These are phyloP conservation scores for Parastagonospora avenae DNA, from an alignment of 2,329 filamentous ascomycete genomes.

Conservation along the genomic window DNA sequence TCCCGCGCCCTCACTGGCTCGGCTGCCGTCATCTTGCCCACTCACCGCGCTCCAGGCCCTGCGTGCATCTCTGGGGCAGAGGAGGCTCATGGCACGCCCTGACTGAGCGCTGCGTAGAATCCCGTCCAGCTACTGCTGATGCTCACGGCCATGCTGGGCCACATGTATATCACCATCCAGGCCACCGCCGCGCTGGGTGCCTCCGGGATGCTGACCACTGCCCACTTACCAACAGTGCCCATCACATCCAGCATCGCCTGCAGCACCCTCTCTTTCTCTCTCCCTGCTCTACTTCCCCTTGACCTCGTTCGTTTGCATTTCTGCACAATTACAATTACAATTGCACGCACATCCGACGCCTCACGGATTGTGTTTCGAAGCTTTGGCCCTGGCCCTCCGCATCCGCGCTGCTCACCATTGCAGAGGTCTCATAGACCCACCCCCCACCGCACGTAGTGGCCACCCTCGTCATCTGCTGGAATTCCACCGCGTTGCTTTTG, in stretches of 20 bases:
- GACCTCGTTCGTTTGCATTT: constrained; percentile 28
- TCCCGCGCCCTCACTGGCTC: constrained; percentile 32
- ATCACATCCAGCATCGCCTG: constrained; percentile 11
- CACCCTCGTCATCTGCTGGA: constrained; percentile 24
- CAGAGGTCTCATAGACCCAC: constrained; percentile 36
- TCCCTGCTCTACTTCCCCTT: constrained; percentile 13
- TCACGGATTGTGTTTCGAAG: constrained; percentile 43
- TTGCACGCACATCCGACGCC: constrained; percentile 22
- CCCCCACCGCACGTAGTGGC: constrained; percentile 28
- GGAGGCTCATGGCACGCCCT: constrained; percentile 25
- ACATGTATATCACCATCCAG: constrained; percentile 32
- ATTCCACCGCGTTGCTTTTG: constrained; percentile 27
- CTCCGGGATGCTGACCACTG: background rate
- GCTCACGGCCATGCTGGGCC: constrained; percentile 22
- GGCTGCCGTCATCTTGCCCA: constrained; percentile 27
- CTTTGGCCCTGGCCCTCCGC: constrained; percentile 41
- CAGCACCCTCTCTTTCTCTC: constrained; percentile 11
- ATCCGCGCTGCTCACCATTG: constrained; percentile 37
- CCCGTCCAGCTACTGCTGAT: constrained; percentile 31
- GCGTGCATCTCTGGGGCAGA: constrained; percentile 20
- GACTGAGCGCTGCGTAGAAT: constrained; percentile 22
- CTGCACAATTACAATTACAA: constrained; percentile 18
- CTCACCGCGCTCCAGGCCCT: constrained; percentile 18
- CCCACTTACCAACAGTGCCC: constrained; percentile 7
- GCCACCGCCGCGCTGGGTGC: constrained; percentile 30